phyloP scores from a whole-genome alignment of 805 yeast species.

The Wickerhamiella nectarea region DNA sequence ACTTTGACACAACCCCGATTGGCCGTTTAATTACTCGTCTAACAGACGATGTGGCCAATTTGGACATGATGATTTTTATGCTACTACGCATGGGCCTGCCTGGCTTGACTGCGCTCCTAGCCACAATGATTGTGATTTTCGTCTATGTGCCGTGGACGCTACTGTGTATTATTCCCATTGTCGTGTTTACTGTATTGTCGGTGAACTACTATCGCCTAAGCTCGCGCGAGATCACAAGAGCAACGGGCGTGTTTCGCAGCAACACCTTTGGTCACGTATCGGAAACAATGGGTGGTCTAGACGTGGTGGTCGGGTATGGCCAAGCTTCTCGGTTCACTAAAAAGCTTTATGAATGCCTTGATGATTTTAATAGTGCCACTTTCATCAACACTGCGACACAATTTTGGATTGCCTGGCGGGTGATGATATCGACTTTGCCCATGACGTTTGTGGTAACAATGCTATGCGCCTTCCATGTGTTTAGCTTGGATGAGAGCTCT shows the following conservation, averaged over 20 bases:
- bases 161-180: conserved; percentile 38
- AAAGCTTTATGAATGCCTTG: conserved; percentile 35
- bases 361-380: conserved; percentile 55
- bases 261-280: conserved; percentile 56
- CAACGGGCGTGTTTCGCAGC: conserved; percentile 60
- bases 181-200: conserved; percentile 35
- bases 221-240: conserved; percentile 59
- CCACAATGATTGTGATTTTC: conserved; percentile 51
- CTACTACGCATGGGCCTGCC: conserved; percentile 47
- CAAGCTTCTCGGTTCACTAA: conserved; percentile 34
- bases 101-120: conserved; percentile 40
- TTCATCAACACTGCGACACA: conserved; percentile 50
- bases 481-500: conserved; percentile 45
- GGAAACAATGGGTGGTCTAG: conserved; percentile 54
- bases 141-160: conserved; percentile 66
- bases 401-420: conserved; percentile 55
- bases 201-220: conserved; percentile 50
- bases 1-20: conserved; percentile 73
- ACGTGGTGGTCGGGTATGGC: conserved; percentile 48
- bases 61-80: conserved; percentile 67
- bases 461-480: conserved; percentile 46
- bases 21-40: conserved; percentile 77
- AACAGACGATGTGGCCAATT: conserved; percentile 72
- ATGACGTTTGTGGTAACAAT: conserved; percentile 43
- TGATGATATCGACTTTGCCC: conserved; percentile 41